A percentile compares a stretch with the other conserved stretches of the same genome.
phyloP scores from a whole-genome alignment of 1,139 yeast genomes.

The Chernovozyma sophiae-reginae region DNA sequence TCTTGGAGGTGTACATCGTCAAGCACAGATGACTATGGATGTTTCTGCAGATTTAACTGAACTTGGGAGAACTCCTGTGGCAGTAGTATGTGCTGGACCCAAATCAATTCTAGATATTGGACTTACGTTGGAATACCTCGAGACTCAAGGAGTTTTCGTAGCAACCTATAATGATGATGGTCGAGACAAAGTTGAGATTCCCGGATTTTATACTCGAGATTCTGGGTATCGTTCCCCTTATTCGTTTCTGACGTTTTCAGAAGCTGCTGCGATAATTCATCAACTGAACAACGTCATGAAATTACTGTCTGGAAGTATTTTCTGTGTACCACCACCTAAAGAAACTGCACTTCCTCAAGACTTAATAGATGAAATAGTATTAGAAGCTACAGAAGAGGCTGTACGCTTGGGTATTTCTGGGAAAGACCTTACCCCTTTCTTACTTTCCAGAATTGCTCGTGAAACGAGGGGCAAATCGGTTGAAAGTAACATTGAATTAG shows the following conservation, averaged over 20 bases:
- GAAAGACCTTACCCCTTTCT: constrained; percentile 75
- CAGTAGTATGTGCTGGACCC: constrained; percentile 91
- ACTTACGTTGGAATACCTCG: constrained; percentile 79
- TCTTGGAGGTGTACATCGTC: constrained; percentile 86
- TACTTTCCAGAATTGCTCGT: constrained; percentile 60
- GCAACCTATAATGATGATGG: constrained; percentile 44
- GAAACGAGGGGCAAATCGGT: constrained; percentile 70
- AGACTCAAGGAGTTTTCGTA: constrained; percentile 77
- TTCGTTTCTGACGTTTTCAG: constrained; percentile 44
- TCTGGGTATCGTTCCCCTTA: constrained; percentile 74
- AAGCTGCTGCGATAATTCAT: constrained; percentile 62
- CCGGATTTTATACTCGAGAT: constrained; percentile 79
- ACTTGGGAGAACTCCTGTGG: constrained; percentile 74
- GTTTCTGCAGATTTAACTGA: constrained; percentile 86
- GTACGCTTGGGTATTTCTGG: constrained; percentile 53
- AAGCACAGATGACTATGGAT: constrained; percentile 73
- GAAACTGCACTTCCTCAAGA: constrained; percentile 55
- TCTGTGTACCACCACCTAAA: constrained; percentile 80
- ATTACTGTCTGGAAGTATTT: constrained; percentile 62
- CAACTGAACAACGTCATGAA: constrained; percentile 49
- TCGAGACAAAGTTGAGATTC: constrained; percentile 40
- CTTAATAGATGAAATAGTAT: constrained; percentile 53
- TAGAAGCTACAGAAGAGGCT: constrained; percentile 58
- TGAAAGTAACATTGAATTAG: constrained; percentile 68
- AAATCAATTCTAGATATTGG: constrained; percentile 79